Conservation (phyloP, 441 rosid genomes). For the Adansonia gregorii region DNA sequence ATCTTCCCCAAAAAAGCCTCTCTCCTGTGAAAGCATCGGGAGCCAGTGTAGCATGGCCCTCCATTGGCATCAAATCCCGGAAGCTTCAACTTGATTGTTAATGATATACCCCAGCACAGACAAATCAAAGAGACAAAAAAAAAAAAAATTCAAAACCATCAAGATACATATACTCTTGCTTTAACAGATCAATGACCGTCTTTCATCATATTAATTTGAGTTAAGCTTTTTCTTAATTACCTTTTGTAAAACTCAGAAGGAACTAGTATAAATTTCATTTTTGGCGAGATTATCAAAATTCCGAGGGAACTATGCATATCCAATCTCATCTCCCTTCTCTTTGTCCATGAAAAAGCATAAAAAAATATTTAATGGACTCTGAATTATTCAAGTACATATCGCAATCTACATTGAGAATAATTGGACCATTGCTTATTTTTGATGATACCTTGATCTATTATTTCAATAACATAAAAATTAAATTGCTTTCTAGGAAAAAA, state of each 20-base stretch:
- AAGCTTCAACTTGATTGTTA: slow-evolving; percentile 38
- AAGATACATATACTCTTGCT: background rate
- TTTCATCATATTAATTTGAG: too few species aligned
- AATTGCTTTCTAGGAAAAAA: background rate
- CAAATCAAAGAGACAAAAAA: background rate
- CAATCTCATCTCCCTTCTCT: slow-evolving; percentile 31
- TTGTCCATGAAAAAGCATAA: slow-evolving; percentile 45
- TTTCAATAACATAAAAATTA: background rate
- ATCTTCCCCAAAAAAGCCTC: slow-evolving; percentile 58
- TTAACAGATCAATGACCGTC: too few species aligned
- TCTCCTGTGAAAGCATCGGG: slow-evolving; percentile 83
- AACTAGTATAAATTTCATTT: slow-evolving; percentile 47
- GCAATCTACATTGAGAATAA: slow-evolving; percentile 41
- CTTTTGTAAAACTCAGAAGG: slow-evolving; percentile 2
- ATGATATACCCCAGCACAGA: background rate
- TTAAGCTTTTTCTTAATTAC: background rate
- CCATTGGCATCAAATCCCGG: slow-evolving; percentile 67
- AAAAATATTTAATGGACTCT: slow-evolving; percentile 24
- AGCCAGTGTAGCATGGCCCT: slow-evolving; percentile 64
- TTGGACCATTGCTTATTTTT: slow-evolving; percentile 30
- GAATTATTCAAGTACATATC: slow-evolving; percentile 45
- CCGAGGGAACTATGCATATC: slow-evolving; percentile 50
- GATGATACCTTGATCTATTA: slow-evolving; percentile 35
- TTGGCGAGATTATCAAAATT: slow-evolving; percentile 39
- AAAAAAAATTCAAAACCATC: too few species aligned